A percentile compares a stretch with the other conserved stretches of the same genome.
Conservation (phyloP, 2,329 filamentous ascomycete genomes). For the Nemania serpens region DNA sequence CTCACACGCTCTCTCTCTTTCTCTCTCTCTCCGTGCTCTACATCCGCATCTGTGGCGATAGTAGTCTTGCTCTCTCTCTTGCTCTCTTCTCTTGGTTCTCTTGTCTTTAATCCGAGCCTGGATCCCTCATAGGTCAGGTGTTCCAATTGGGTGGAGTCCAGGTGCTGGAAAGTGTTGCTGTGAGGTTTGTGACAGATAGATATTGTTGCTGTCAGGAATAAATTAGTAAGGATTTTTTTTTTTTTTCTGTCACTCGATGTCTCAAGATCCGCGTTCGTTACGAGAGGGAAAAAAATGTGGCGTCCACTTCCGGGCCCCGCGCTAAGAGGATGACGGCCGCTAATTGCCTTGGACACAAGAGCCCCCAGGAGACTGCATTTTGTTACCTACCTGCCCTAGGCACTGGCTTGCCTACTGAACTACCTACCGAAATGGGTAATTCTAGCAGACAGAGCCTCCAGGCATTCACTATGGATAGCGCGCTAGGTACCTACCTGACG, state of each 20-base stretch:
- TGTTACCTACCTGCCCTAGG: conserved; percentile 6
- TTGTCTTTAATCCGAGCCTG: background rate
- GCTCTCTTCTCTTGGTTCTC: too few relatives aligned
- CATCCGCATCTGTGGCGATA: conserved; percentile 17
- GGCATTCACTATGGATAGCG: too few relatives aligned
- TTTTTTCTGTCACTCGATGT: too few relatives aligned
- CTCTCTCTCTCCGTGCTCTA: conserved; percentile 1
- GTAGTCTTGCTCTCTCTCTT: background rate
- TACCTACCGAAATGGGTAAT: conserved; percentile 26
- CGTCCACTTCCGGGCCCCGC: conserved; percentile 29
- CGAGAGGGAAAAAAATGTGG: conserved; percentile 30
- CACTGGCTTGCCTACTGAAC: too few relatives aligned
- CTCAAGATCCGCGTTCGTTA: conserved; percentile 19
- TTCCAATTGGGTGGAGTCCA: conserved; percentile 24
- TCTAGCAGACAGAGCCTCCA: background rate
- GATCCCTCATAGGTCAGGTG: conserved; percentile 2
- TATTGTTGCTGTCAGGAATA: background rate
- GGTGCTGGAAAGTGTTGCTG: conserved; percentile 1
- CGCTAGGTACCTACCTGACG: background rate
- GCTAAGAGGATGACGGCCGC: conserved; percentile 26
- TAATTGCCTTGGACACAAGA: conserved; percentile 9
- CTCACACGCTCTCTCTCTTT: background rate
- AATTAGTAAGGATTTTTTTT: conserved; percentile 23
- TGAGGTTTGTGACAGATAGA: conserved; percentile 1
- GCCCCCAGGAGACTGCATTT: background rate